Base-by-base conservation (phyloP, 495 filamentous ascomycete genomes). In the Neurospora tetrasperma region DNA sequence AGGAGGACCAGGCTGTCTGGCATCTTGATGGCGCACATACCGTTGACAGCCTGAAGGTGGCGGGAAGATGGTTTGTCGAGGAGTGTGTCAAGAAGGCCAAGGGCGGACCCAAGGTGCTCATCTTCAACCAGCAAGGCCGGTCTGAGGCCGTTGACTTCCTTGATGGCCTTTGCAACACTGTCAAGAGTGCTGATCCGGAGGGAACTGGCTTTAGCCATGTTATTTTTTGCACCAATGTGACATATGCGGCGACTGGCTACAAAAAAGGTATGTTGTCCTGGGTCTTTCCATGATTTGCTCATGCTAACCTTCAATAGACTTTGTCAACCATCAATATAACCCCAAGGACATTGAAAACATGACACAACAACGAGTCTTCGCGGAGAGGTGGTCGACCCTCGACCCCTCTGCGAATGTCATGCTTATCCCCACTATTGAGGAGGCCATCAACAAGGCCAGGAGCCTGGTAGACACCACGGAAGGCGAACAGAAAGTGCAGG, bases 51-150 rank as follows among this genome's bases (percentile, higher is more conserved):
- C 90, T 98, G 69, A 87, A 90, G 72, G 85, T 91, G 76, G 92
- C 92, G 2, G 90, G 89, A 4, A 85, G 85, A 42, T 99, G 96
- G 96, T 98, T 98, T 76, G 76, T 83, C 70, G 73, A 78, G 73
- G 81, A 85, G 83, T 79, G 78, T 77, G 72, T 79, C 73, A 46
- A 80, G 71, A 75, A 83, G 80, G 76, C 8, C 40, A 80, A 75
- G 41, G 18, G 75, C 6, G 82, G 82, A 0, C 80, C 80, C 11
- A 86, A 90, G n/a, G 89, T 94, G 70, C 84, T 99, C 71, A 89
- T 99, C 70, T 99, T 98, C 87, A 99, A 99, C 82, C 96, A 99
- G 77, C 95, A 98, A 78, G 93, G 91, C 12, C 90, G 94, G 20
- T 87, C 91, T 70, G 93, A 94, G n/a, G 90, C 91, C 11, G 81